A percentile compares a stretch with the other conserved stretches of the same genome.
phyloP scores from a whole-genome alignment of 2,329 filamentous ascomycete species.

The Nemania sp. region DNA sequence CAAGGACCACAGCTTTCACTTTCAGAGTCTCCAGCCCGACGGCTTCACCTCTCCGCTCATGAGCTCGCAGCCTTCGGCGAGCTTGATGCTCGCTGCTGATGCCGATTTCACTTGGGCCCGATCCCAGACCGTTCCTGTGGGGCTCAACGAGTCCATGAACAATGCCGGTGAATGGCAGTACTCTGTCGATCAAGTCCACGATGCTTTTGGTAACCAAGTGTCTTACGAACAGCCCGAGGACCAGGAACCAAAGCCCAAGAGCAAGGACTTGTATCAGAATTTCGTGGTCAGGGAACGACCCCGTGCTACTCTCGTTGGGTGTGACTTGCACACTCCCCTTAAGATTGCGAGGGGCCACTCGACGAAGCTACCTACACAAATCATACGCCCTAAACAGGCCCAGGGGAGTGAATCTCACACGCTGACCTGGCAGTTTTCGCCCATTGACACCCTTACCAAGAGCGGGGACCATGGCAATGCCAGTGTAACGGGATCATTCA shows the following conservation, averaged over 20 bases:
- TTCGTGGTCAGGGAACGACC: slow-evolving; percentile 90
- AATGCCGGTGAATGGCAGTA: slow-evolving; percentile 84
- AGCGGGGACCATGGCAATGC: slow-evolving; percentile 70
- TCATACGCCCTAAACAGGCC: slow-evolving; percentile 62
- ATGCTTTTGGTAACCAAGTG: slow-evolving; percentile 85
- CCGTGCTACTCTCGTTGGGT: slow-evolving; percentile 69
- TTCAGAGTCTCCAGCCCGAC: slow-evolving; percentile 92
- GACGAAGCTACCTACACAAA: slow-evolving; percentile 70
- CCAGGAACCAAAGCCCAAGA: slow-evolving; percentile 62
- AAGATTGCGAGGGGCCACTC: slow-evolving; percentile 77
- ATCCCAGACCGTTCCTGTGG: slow-evolving; percentile 73
- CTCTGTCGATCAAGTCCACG: slow-evolving; percentile 86
- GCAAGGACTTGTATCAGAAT: slow-evolving; percentile 69
- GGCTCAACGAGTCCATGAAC: slow-evolving; percentile 87
- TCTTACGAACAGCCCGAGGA: slow-evolving; percentile 74
- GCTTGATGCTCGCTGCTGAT: slow-evolving; percentile 59
- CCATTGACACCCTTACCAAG: slow-evolving; percentile 68
- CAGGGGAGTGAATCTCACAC: slow-evolving; percentile 68
- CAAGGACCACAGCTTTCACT: slow-evolving; percentile 81
- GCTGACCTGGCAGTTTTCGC: slow-evolving; percentile 80
- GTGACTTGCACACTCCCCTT: slow-evolving; percentile 77
- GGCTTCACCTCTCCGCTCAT: slow-evolving; percentile 78
- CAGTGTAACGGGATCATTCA: slow-evolving; percentile 59
- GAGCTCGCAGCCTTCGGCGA: slow-evolving; percentile 59
- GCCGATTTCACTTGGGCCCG: slow-evolving; percentile 81